Evolutionary conservation across 2,329 filamentous ascomycete genomes (phyloP).

Genomic region (Ampelomyces quisqualis): DNA sequence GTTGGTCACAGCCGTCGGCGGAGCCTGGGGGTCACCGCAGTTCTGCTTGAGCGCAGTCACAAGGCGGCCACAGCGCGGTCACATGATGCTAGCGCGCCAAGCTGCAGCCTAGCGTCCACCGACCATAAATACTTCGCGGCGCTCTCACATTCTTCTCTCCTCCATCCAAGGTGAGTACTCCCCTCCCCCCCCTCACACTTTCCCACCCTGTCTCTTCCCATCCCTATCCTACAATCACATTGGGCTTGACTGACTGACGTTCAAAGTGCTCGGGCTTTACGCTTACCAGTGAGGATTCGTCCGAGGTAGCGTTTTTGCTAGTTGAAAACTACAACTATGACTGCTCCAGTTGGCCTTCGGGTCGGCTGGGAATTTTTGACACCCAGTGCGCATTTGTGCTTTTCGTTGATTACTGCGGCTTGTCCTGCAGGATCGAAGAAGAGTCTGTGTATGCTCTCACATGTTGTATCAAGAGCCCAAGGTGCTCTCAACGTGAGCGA

Average conservation of each 20-base stretch:
- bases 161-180: slow-evolving; percentile 11
- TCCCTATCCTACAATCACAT: too few relatives aligned
- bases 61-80: slow-evolving; percentile 2
- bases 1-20: too few relatives aligned
- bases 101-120: slow-evolving; percentile 6
- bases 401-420: slow-evolving; percentile 36
- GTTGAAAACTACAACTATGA: slow-evolving; percentile 81
- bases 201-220: too few relatives aligned
- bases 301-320: slow-evolving; percentile 87
- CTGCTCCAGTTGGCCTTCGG: slow-evolving; percentile 70
- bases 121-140: slow-evolving; percentile 7
- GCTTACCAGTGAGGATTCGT: slow-evolving; percentile 84
- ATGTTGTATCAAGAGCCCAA: too few relatives aligned
- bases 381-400: slow-evolving; percentile 25
- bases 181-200: neutral
- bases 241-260: neutral
- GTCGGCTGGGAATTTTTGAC: slow-evolving; percentile 79
- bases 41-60: neutral
- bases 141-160: slow-evolving; percentile 6
- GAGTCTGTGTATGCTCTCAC: too few relatives aligned
- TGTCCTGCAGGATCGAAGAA: slow-evolving; percentile 33
- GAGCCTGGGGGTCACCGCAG: too few relatives aligned
- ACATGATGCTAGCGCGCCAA: slow-evolving; percentile 25
- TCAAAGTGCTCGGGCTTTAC: slow-evolving; percentile 70
- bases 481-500: too few relatives aligned